Percentiles rank a stretch among this genome's conserved stretches.
Evolutionary conservation across 2,329 filamentous ascomycete genomes (phyloP).

Genomic region (Alternaria burnsii): DNA sequence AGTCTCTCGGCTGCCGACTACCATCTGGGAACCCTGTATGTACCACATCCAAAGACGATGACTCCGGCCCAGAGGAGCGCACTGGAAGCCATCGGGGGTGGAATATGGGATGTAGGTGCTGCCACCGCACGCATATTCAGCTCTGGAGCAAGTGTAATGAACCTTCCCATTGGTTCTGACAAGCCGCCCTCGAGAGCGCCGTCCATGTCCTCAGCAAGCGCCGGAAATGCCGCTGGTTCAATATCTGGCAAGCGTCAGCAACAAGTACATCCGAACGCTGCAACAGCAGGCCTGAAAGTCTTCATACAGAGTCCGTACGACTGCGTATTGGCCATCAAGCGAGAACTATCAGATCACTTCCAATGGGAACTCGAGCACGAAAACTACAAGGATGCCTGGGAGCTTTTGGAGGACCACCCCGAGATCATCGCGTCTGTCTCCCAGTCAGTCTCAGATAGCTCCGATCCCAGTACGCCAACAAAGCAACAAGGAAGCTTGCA

Average conservation of each 20-base stretch:
- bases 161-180: constrained; percentile 53
- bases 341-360: constrained; percentile 86
- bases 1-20: constrained; percentile 89
- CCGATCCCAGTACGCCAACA: constrained; percentile 55
- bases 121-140: constrained; percentile 88
- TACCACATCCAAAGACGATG: constrained; percentile 70
- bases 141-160: constrained; percentile 78
- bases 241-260: constrained; percentile 33
- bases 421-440: constrained; percentile 64
- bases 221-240: constrained; percentile 35
- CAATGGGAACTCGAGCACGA: constrained; percentile 84
- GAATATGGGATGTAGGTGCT: constrained; percentile 90
- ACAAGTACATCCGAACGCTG: constrained; percentile 58
- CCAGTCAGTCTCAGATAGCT: constrained; percentile 51
- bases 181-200: constrained; percentile 38
- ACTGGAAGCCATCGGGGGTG: constrained; percentile 76
- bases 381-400: constrained; percentile 86
- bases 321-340: constrained; percentile 88
- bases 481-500: constrained; percentile 58
- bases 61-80: constrained; percentile 73
- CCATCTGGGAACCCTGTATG: constrained; percentile 84
- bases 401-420: constrained; percentile 86
- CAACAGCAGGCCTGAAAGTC: constrained; percentile 74
- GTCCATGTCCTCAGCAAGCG: constrained; percentile 47
- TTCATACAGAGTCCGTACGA: constrained; percentile 98